phyloP scores from a whole-genome alignment of 108 stramenopile species.

The Skeletonema tropicum region DNA sequence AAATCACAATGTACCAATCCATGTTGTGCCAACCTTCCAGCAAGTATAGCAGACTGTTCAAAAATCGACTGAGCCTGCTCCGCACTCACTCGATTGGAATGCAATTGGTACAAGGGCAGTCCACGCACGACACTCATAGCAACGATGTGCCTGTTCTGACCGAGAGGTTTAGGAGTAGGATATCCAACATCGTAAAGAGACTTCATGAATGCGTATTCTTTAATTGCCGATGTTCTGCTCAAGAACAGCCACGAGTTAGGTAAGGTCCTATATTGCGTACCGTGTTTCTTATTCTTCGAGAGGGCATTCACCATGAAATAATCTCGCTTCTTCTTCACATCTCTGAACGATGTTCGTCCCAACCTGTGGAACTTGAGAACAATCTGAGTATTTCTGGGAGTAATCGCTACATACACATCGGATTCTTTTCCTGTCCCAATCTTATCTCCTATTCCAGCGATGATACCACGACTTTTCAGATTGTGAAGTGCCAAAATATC shows the following conservation, averaged over 20 bases:
- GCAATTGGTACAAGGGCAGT: constrained; percentile 92
- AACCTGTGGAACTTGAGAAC: constrained; percentile 98
- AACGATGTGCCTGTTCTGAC: constrained; percentile 94
- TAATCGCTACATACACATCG: constrained; percentile 82
- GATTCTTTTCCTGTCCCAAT: constrained; percentile 99
- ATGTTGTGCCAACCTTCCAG: constrained; percentile 81
- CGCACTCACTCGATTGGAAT: constrained; percentile 71
- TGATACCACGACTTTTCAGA: constrained; percentile 77
- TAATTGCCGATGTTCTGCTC: constrained; percentile 89
- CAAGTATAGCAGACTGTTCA: constrained; percentile 72
- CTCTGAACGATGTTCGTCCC: constrained; percentile 96
- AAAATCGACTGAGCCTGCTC: constrained; percentile 93
- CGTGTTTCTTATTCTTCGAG: constrained; percentile 53
- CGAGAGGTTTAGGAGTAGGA: constrained; percentile 93
- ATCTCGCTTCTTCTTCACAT: constrained; percentile 97
- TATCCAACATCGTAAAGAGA: constrained; percentile 92
- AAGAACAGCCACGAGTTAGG: constrained; percentile 96
- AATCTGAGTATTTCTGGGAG: constrained; percentile 78
- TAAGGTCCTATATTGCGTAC: constrained; percentile 38
- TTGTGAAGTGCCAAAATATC: constrained; percentile 95
- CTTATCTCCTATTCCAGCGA: constrained; percentile 90
- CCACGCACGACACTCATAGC: constrained; percentile 89
- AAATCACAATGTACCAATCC: constrained; percentile 99
- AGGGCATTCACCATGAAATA: constrained; percentile 83
- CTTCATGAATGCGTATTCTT: constrained; percentile 98